These are phyloP conservation scores for Pseudoscleropodium purum DNA, from an alignment of 225 moss, liverwort and hornwort species.

Conservation along the genomic window DNA sequence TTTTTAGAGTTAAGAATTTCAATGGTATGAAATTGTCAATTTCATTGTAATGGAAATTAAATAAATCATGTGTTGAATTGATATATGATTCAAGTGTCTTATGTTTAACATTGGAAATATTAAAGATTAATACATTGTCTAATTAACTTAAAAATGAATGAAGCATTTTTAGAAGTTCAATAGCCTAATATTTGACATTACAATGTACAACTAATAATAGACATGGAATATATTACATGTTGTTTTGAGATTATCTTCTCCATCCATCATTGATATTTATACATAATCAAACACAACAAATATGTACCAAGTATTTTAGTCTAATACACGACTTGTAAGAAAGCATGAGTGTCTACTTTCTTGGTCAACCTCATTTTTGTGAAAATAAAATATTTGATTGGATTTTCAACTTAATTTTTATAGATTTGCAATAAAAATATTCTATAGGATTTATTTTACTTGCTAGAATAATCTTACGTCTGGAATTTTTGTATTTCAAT, in stretches of 20 bases:
- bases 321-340: background rate
- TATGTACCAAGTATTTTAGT: background rate
- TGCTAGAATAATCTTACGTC: background rate
- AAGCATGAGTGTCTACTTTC: background rate
- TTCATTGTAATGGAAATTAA: background rate
- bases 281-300: background rate
- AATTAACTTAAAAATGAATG: background rate
- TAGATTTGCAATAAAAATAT: no score
- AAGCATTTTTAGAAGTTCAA: background rate
- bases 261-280: background rate
- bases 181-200: no score
- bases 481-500: background rate
- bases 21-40: background rate
- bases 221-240: background rate
- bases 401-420: background rate
- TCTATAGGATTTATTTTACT: no score
- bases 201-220: no score
- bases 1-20: background rate
- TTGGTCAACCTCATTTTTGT: background rate
- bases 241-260: no score
- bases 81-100: background rate
- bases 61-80: background rate
- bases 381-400: background rate
- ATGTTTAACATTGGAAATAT: background rate
- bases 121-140: background rate